These are phyloP conservation scores for Chlamydomonas asymmetrica DNA, from an alignment of 139 green algal species.

Conservation along the genomic window DNA sequence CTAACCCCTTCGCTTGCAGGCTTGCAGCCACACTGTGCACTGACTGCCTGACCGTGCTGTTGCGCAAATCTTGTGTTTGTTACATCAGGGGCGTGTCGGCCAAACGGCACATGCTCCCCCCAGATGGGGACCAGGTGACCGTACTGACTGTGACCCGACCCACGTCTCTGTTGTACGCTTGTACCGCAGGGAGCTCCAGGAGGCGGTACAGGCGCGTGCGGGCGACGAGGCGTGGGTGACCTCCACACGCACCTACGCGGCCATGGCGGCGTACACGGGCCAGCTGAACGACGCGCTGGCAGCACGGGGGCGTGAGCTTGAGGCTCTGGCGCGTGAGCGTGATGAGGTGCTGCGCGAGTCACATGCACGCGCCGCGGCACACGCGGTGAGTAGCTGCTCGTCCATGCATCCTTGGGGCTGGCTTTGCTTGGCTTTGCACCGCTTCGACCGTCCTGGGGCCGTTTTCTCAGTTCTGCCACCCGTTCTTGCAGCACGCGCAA, in stretches of 20 bases:
- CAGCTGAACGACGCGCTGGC: conserved; percentile 22
- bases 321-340: conserved; percentile 21
- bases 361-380: conserved; percentile 1
- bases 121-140: too few species aligned
- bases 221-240: conserved; percentile 46
- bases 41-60: too few species aligned
- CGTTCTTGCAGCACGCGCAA: too few species aligned
- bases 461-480: too few species aligned
- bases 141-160: too few species aligned
- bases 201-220: conserved; percentile 16
- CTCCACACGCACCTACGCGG: conserved; percentile 16
- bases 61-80: too few species aligned
- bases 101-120: too few species aligned
- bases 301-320: conserved; percentile 14
- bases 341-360: conserved; percentile 29
- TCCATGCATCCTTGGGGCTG: not conserved
- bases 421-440: not conserved
- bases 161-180: too few species aligned
- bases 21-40: too few species aligned
- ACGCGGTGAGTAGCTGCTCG: not conserved
- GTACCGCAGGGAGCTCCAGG: conserved; percentile 47
- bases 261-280: conserved; percentile 2
- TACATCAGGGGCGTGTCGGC: too few species aligned
- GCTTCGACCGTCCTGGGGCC: not conserved
- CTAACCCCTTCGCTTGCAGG: too few species aligned